Evolutionary conservation across 306 rosid genomes (phyloP), one percentile per base, ranked within the genome.

Genomic region (Vigna hirtella): DNA sequence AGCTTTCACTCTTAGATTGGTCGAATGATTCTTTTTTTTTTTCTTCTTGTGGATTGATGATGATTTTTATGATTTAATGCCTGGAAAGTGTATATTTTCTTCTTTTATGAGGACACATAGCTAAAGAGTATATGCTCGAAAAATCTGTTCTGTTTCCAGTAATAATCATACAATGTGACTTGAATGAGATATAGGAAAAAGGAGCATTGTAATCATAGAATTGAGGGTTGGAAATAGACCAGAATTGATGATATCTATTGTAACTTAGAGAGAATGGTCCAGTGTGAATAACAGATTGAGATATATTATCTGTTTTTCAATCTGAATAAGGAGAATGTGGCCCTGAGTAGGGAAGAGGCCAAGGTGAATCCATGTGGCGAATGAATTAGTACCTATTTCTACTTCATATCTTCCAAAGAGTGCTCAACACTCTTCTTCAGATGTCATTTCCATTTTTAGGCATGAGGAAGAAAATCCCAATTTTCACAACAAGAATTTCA

Each of bases 1-100:
- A 38, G 7, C 17, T 76, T 69, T 45, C 50, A 63, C 16, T 38
- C 14, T 20, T 38, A 14, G 45, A 61, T 61, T 61, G 15, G 22
- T 28, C 12, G 28, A 15, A 5, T 18, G 30, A 7, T 42, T 59
- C 56, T 53, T 64, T 42, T 38, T 42, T 38, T 20, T 49, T 63
- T 42, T 42, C 52, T 49, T 75, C 71, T 56, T 32, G 20, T 40
- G 17, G 79, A 45, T 69, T 70, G 58, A 36, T 75, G 85, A 75
- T 83, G 70, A 63, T 75, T 43, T 30, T 8, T 28, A 18, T 61
- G 63, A 26, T 74, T 51, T 7, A 17, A 2, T 66, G 30, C 34
- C 14, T 42, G 42, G 17, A 38, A 32, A 66, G 42, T 36, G 34
- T 30, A 30, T 3, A 4, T 30, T 30, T 30, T 30, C 34, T 30